These are phyloP conservation scores for Punica granatum DNA, from an alignment of 345 rosid genomes.

Conservation along the genomic window DNA sequence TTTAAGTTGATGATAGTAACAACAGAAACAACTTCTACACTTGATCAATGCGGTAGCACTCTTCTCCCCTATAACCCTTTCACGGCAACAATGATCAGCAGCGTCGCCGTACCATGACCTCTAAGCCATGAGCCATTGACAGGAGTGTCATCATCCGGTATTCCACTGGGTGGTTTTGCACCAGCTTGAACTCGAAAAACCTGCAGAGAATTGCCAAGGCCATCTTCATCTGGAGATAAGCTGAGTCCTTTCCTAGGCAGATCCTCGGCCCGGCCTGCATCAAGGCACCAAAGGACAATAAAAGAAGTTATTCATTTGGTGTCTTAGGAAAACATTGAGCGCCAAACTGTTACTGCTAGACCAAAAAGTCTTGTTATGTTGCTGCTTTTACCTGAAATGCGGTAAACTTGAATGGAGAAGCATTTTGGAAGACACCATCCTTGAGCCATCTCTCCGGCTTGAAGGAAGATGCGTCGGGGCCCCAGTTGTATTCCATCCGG, in stretches of 20 bases:
- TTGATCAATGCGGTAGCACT: background rate
- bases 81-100: background rate
- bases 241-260: constrained; percentile 95
- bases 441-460: constrained; percentile 93
- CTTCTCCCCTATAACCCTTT: background rate
- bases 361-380: background rate
- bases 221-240: constrained; percentile 96
- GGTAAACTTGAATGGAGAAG: constrained; percentile 91
- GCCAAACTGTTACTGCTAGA: background rate
- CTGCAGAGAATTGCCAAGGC: constrained; percentile 73
- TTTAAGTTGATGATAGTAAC: background rate
- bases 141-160: constrained; percentile 93
- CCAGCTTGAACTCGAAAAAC: constrained; percentile 62
- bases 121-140: constrained; percentile 81
- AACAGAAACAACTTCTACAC: background rate
- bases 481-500: constrained; percentile 92
- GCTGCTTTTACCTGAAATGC: constrained; percentile 65
- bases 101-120: constrained; percentile 44
- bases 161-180: constrained; percentile 68
- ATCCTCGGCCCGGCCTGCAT: constrained; percentile 86
- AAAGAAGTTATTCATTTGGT: background rate
- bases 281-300: background rate
- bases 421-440: constrained; percentile 76
- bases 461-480: constrained; percentile 71
- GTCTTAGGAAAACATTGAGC: background rate